phyloP scores from a whole-genome alignment of 139 green algal species.

The Chlorella vulgaris region DNA sequence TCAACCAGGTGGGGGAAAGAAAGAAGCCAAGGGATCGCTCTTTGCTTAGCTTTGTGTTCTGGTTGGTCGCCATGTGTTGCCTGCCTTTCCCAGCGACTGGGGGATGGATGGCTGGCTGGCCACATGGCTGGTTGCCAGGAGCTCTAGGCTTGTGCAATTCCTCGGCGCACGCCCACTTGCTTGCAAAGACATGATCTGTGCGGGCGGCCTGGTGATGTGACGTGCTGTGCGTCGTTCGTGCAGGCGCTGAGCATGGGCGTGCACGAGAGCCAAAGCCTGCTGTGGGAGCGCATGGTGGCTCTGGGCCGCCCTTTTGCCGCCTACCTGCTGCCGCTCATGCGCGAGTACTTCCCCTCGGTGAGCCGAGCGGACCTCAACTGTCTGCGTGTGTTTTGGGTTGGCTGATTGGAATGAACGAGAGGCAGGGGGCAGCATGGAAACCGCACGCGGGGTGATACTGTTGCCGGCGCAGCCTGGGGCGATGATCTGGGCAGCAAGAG shows the following conservation, averaged over 20 bases:
- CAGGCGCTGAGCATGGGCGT: constrained; percentile 81
- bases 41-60: no score
- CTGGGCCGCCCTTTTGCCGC: constrained; percentile 67
- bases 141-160: background rate
- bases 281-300: constrained; percentile 93
- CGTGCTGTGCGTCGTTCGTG: background rate
- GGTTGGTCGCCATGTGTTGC: background rate
- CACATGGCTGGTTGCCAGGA: background rate
- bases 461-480: no score
- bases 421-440: no score
- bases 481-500: no score
- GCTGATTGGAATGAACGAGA: no score
- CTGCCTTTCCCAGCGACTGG: background rate
- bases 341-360: constrained; percentile 48
- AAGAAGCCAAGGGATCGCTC: no score
- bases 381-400: no score
- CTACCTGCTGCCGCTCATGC: constrained; percentile 59
- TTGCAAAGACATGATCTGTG: background rate
- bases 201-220: no score
- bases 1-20: constrained; percentile 62
- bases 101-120: background rate
- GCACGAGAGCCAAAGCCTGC: constrained; percentile 87
- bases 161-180: background rate
- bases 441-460: no score
- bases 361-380: background rate